A percentile compares a stretch with the other conserved stretches of the same genome.
Conservation (phyloP, 441 rosid genomes). For the Populus hybrid region DNA sequence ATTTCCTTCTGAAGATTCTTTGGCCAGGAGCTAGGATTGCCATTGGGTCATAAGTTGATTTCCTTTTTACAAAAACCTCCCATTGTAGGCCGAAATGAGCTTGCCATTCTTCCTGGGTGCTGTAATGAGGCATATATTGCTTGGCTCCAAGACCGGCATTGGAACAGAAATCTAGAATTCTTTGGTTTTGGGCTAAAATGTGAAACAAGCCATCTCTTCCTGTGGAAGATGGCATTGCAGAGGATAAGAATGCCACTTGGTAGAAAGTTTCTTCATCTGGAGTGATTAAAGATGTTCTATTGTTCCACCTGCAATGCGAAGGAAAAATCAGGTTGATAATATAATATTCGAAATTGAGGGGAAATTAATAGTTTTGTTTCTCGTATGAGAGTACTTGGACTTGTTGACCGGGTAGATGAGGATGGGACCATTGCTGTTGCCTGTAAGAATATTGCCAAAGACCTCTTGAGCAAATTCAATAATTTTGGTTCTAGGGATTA, state of each 20-base stretch:
- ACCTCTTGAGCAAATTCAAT: slow-evolving; percentile 52
- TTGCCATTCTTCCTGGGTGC: slow-evolving; percentile 67
- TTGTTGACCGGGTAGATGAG: slow-evolving; percentile 80
- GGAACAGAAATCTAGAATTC: slow-evolving; percentile 50
- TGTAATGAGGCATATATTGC: slow-evolving; percentile 74
- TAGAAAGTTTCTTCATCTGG: slow-evolving; percentile 78
- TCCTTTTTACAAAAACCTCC: slow-evolving; percentile 63
- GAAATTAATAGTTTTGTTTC: background rate
- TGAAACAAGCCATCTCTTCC: slow-evolving; percentile 48
- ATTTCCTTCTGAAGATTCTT: slow-evolving; percentile 53
- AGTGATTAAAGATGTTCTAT: slow-evolving; percentile 57
- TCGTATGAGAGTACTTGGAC: slow-evolving; percentile 44
- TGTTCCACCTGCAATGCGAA: slow-evolving; percentile 70
- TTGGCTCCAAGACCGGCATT: slow-evolving; percentile 42
- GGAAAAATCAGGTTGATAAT: slow-evolving; percentile 9
- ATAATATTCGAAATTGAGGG: background rate
- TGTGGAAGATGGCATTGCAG: slow-evolving; percentile 62
- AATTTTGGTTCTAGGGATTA: slow-evolving; percentile 67
- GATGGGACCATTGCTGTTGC: slow-evolving; percentile 72
- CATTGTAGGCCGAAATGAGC: slow-evolving; percentile 66
- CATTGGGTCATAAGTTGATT: slow-evolving; percentile 68
- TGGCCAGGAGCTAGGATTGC: slow-evolving; percentile 90
- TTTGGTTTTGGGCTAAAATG: slow-evolving; percentile 52
- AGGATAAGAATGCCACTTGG: slow-evolving; percentile 66
- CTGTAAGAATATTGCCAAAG: slow-evolving; percentile 60